These are phyloP conservation scores for Pythium sp. DNA, from an alignment of 352 stramenopile species.

Conservation along the genomic window DNA sequence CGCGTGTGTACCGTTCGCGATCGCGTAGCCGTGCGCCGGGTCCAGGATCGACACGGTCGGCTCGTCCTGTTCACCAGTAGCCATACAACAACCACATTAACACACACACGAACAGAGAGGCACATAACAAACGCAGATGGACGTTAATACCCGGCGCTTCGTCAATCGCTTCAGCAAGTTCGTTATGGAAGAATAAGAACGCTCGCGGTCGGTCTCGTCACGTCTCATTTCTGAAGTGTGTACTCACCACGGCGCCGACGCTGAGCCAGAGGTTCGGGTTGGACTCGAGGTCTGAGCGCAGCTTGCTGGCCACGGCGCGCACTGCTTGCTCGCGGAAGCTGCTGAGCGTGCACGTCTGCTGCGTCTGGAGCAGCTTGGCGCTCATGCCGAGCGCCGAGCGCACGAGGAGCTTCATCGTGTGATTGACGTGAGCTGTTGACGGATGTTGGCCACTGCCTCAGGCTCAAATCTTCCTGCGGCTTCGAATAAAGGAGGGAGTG, in stretches of 20 bases:
- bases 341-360: conserved; percentile 34
- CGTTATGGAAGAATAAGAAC: conserved; percentile 7
- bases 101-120: background rate
- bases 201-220: background rate
- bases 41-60: conserved; percentile 83
- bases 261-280: conserved; percentile 85
- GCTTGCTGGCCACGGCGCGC: conserved; percentile 53
- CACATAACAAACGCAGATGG: background rate
- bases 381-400: conserved; percentile 3
- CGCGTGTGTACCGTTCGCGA: conserved; percentile 27
- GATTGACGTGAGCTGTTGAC: conserved; percentile 3
- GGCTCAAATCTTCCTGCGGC: background rate
- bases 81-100: background rate
- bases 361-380: background rate
- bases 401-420: conserved; percentile 8
- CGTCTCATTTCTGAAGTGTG: background rate
- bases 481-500: background rate
- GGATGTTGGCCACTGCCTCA: conserved; percentile 7
- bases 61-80: conserved; percentile 47
- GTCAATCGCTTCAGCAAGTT: background rate
- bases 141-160: background rate
- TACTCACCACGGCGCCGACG: conserved; percentile 65
- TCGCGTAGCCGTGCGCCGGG: conserved; percentile 60
- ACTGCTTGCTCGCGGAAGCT: conserved; percentile 62
- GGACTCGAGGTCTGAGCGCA: conserved; percentile 66